phyloP scores from a whole-genome alignment of 768 basidiomycete species.

The Leucocoprinus birnbaumii region DNA sequence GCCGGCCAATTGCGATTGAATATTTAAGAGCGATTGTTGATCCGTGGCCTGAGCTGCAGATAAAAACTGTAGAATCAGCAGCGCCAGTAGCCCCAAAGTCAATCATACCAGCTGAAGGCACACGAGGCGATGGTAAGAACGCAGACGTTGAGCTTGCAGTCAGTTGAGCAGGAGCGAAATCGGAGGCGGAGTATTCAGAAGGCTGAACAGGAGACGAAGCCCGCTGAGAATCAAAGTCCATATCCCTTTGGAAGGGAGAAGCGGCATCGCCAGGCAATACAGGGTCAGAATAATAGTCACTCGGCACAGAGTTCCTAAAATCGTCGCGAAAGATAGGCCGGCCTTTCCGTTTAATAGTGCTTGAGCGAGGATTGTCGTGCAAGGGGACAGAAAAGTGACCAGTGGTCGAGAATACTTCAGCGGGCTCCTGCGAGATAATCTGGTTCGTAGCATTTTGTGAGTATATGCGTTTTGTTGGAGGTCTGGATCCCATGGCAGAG shows the following conservation, averaged over 20 bases:
- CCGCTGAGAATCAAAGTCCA: background rate
- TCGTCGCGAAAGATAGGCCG: conserved; percentile 10
- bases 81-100: background rate
- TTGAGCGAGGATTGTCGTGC: background rate
- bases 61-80: background rate
- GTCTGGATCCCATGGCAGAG: background rate
- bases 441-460: background rate
- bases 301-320: conserved; percentile 1
- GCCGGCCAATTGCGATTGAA: background rate
- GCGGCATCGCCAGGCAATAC: background rate
- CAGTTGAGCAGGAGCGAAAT: background rate
- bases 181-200: background rate
- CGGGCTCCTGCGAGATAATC: too few relatives aligned
- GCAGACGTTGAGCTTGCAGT: background rate
- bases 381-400: background rate
- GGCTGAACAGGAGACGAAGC: background rate
- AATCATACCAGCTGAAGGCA: conserved; percentile 1
- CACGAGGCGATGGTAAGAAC: background rate
- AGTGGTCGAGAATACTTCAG: background rate
- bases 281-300: background rate
- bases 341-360: background rate
- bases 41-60: background rate
- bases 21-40: background rate
- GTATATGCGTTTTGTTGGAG: background rate
- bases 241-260: background rate